Base-by-base conservation (phyloP, 257 asterid genomes). In the Verbascum thapsus region DNA sequence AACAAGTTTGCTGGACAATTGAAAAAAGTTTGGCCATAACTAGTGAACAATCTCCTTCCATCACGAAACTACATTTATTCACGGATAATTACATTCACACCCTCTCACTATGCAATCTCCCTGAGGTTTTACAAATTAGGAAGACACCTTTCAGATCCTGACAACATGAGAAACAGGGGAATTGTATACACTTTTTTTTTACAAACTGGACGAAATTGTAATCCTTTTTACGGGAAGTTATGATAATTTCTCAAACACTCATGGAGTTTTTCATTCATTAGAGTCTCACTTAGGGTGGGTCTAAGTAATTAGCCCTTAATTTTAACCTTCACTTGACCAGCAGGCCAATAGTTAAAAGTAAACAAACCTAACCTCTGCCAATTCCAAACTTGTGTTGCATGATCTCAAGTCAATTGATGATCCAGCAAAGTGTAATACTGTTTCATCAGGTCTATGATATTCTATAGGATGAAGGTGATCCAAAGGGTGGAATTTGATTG, bases 401-500 rank as follows among this genome's bases (percentile, higher is more conserved):
- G 91, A 90, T 69, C 80, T 80, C 80, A 94, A 71, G 76, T 90
- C 95, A 71, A 90, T 85, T 57, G 82, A 78, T 47, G 96, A 88
- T 55, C 98, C 99, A 65, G 88, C 85, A 82, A 90, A 30, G 26
- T 72, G 83, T 64, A 90, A 70, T 61, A 81, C 73, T 60, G 83
- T 70, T 75, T 88, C 99, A 44, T 86, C 95, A 38, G 85, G 85
- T 77, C 99, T 84, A 60, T 81, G 82, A 78, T 87, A 94, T 72
- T 88, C 95, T 48, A 90, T 61, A 59, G 98, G 95, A 72, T 94
- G 95, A 70, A 94, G 77, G 78, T 94, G 98, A 61, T 90, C 99
- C 80, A 94, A 65, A 23, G 98, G 98, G 63, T 88, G 95, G 73
- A 94, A 90, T 71, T 67, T 87, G 62, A 88, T 74, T 22, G 88